Evolutionary conservation across 2,329 filamentous ascomycete genomes (phyloP).

Genomic region (Cercospora sp.): DNA sequence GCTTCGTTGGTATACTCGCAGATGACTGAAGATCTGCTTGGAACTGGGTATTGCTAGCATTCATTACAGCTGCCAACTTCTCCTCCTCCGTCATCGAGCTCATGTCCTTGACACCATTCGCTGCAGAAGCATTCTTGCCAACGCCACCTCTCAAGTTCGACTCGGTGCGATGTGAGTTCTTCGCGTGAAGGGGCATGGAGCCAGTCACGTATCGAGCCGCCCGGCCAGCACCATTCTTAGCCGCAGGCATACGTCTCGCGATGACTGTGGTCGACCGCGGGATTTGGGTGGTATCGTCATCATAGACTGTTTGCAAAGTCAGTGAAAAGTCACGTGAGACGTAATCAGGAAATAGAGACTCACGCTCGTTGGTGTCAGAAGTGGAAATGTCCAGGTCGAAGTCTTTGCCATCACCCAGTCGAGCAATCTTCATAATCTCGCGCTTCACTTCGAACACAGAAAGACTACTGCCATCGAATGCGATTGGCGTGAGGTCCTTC

Average conservation of each 20-base stretch:
- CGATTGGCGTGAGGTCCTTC: conserved; percentile 89
- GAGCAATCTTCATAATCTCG: conserved; percentile 94
- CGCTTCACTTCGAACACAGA: conserved; percentile 98
- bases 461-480: conserved; percentile 96
- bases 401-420: conserved; percentile 90
- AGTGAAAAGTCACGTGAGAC: conserved; percentile 24
- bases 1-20: conserved; percentile 64
- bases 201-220: conserved; percentile 95
- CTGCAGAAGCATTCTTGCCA: conserved; percentile 42
- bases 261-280: conserved; percentile 92
- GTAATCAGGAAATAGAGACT: conserved; percentile 38
- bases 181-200: conserved; percentile 88
- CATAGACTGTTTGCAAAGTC: conserved; percentile 67
- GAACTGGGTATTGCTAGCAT: conserved; percentile 88
- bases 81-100: conserved; percentile 87
- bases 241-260: conserved; percentile 79
- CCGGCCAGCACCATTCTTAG: conserved; percentile 81
- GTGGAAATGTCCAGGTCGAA: conserved; percentile 95
- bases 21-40: conserved; percentile 89
- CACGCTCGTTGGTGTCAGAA: conserved; percentile 88
- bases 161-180: conserved; percentile 72
- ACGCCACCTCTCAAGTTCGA: conserved; percentile 53
- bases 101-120: conserved; percentile 56
- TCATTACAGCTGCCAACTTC: conserved; percentile 88
- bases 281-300: conserved; percentile 97